Base-by-base conservation (phyloP, 768 basidiomycete species). In the Kwoniella sp. region DNA sequence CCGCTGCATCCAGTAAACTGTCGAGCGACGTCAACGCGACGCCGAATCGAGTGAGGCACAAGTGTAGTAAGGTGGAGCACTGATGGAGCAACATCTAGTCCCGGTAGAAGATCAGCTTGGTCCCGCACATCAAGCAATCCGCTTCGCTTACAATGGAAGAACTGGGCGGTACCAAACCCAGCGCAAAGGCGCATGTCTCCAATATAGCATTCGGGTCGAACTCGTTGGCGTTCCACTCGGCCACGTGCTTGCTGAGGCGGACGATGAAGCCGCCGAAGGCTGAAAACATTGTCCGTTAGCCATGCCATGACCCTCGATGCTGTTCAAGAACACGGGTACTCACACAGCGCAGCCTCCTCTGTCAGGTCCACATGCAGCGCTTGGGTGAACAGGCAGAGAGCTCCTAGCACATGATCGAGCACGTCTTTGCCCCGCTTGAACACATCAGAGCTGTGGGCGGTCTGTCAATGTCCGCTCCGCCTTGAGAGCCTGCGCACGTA, bases 231-330 rank as follows among this genome's bases (percentile, higher is more conserved):
- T 51, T 41, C 57, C 58, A 69, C 23, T 69, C 64, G 5, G 62
- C 64, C 8, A 69, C 48, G 31, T 66, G 62, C 45, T 66, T 65
- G 20, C 52, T 46, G 8, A 66, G 38, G 15, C 57, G 40, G 17
- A 36, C 36, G n/a, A 69, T 22, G 40, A 69, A 62, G 0, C 45
- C 7, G 15, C 67, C 67, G 33, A 60, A 63, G 22, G 20, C 57
- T 57, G 28, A 31, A n/a, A 15, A 23, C 39, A 15, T 29, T 3
- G 27, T 50, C 33, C 46, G 22, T 20, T 26, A 19, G 39, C 31
- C 15, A 23, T n/a, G n/a, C n/a, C n/a, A n/a, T n/a, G n/a, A n/a
- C n/a, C n/a, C 20, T 28, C 33, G 32, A 34, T 28, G n/a, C 12
- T 17, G 3, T 22, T 23, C 19, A 11, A 3, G 26, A 9, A 8